These are phyloP conservation scores for Xanthoconium separans DNA, from an alignment of 1,284 basidiomycete species.

Conservation along the genomic window DNA sequence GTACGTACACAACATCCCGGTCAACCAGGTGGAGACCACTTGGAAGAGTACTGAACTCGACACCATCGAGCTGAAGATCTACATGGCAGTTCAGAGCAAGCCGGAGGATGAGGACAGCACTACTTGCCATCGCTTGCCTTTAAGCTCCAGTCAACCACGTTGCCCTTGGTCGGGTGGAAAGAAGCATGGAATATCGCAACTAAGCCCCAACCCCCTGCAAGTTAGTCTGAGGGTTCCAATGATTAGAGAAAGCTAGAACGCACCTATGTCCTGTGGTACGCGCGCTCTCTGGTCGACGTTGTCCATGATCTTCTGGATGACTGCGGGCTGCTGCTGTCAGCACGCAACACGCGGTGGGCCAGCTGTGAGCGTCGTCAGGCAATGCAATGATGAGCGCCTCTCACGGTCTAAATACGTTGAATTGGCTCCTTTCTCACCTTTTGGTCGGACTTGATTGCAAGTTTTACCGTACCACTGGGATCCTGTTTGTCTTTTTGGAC, in stretches of 20 bases:
- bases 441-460: too few relatives aligned
- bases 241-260: slow-evolving; percentile 10
- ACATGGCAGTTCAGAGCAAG: slow-evolving; percentile 1
- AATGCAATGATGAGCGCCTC: slow-evolving; percentile 18
- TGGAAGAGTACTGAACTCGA: slow-evolving; percentile 77
- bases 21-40: slow-evolving; percentile 80
- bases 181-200: slow-evolving; percentile 81
- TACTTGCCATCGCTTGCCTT: slow-evolving; percentile 62
- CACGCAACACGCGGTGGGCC: slow-evolving; percentile 16
- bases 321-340: slow-evolving; percentile 23
- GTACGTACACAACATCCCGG: slow-evolving; percentile 68
- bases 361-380: slow-evolving; percentile 19
- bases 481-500: neutral
- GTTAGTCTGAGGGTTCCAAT: neutral
- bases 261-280: slow-evolving; percentile 51
- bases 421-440: slow-evolving; percentile 18
- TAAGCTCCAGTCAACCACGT: slow-evolving; percentile 71
- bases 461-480: neutral
- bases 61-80: slow-evolving; percentile 65
- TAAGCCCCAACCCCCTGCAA: slow-evolving; percentile 25
- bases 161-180: slow-evolving; percentile 78
- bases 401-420: slow-evolving; percentile 28
- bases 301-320: slow-evolving; percentile 23
- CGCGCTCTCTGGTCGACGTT: slow-evolving; percentile 33
- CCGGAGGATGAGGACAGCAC: neutral